These are phyloP conservation scores for Serendipita sp. DNA, from an alignment of 768 basidiomycete species.

Conservation along the genomic window DNA sequence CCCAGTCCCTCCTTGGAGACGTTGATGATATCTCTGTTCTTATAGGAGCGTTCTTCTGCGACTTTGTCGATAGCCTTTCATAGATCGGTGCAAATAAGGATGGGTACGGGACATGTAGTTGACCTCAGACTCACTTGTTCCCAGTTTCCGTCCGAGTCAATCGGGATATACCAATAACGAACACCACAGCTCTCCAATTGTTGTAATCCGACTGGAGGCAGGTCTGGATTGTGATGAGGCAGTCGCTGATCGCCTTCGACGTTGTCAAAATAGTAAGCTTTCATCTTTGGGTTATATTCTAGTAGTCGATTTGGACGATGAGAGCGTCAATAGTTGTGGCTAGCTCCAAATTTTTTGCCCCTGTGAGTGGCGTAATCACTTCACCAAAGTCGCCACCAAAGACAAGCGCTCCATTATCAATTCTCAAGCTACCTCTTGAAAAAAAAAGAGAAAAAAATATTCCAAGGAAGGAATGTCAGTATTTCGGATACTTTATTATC, in stretches of 20 bases:
- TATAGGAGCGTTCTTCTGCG: slow-evolving; percentile 57
- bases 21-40: slow-evolving; percentile 68
- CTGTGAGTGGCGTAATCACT: too few relatives aligned
- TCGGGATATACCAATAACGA: slow-evolving; percentile 48
- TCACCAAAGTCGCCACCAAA: too few relatives aligned
- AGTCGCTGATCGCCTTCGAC: slow-evolving; percentile 68
- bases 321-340: too few relatives aligned
- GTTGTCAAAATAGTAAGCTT: slow-evolving; percentile 60
- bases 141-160: slow-evolving; percentile 30
- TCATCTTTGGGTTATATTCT: slow-evolving; percentile 28
- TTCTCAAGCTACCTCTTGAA: too few relatives aligned
- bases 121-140: slow-evolving; percentile 22
- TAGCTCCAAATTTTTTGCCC: too few relatives aligned
- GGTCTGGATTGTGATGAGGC: slow-evolving; percentile 53
- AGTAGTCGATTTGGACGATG: too few relatives aligned
- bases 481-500: too few relatives aligned
- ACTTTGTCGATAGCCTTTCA: slow-evolving; percentile 32
- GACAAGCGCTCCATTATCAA: too few relatives aligned
- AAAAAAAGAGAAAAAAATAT: too few relatives aligned
- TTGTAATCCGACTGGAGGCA: slow-evolving; percentile 28
- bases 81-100: too few relatives aligned
- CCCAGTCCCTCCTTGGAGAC: slow-evolving; percentile 68
- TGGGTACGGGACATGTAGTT: too few relatives aligned
- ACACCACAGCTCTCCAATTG: slow-evolving; percentile 43
- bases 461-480: too few relatives aligned